Percentiles rank a stretch among this genome's conserved stretches.
Evolutionary conservation across 2,329 filamentous ascomycete species (phyloP).

Genomic region (Alternaria ventricosa): DNA sequence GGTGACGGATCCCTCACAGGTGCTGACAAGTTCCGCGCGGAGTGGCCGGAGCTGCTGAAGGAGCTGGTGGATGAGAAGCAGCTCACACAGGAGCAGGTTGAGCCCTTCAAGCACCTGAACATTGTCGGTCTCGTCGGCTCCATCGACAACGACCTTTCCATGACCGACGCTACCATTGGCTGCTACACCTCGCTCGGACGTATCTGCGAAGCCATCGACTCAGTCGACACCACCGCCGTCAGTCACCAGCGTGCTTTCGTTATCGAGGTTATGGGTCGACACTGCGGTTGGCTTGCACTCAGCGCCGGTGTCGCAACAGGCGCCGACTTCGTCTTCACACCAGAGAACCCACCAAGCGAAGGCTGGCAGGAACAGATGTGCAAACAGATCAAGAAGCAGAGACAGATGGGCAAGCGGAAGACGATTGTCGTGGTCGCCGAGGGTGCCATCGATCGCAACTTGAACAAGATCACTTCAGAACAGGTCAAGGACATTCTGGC

Average conservation of each 20-base stretch:
- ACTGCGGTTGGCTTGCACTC: slow-evolving; percentile 96
- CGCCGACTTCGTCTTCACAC: slow-evolving; percentile 96
- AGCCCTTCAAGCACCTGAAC: slow-evolving; percentile 85
- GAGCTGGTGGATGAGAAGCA: slow-evolving; percentile 81
- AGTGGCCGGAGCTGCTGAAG: slow-evolving; percentile 87
- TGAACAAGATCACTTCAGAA: slow-evolving; percentile 80
- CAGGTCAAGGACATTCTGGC: slow-evolving; percentile 91
- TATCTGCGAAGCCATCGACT: slow-evolving; percentile 95
- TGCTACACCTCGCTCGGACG: slow-evolving; percentile 92
- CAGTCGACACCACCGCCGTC: slow-evolving; percentile 91
- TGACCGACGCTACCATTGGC: slow-evolving; percentile 96
- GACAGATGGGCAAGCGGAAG: slow-evolving; percentile 88
- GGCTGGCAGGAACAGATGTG: slow-evolving; percentile 72
- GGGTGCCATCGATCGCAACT: slow-evolving; percentile 73
- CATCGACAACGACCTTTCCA: slow-evolving; percentile 98
- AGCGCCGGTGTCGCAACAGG: slow-evolving; percentile 96
- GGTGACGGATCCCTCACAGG: slow-evolving; percentile 91
- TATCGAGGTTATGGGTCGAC: slow-evolving; percentile 93
- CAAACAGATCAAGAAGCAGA: slow-evolving; percentile 66
- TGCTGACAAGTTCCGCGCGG: slow-evolving; percentile 87
- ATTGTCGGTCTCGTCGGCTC: slow-evolving; percentile 96
- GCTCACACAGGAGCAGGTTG: slow-evolving; percentile 72
- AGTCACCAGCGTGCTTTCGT: slow-evolving; percentile 97
- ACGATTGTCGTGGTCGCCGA: slow-evolving; percentile 98
- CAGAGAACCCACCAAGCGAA: slow-evolving; percentile 85